Evolutionary conservation across 192 early-diverging fungal species (phyloP).

Genomic region (Lobulomyces angularis): DNA sequence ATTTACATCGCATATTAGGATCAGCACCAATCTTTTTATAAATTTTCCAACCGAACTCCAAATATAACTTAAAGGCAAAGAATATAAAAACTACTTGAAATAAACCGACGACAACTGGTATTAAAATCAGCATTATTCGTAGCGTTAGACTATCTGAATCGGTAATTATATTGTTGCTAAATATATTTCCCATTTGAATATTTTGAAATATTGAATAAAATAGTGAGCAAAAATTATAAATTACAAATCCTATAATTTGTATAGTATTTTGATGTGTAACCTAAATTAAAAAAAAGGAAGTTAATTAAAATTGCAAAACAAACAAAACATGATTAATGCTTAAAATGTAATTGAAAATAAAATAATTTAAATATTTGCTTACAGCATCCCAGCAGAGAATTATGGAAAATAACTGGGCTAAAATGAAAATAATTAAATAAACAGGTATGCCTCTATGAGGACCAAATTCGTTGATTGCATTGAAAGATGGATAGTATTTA

Average conservation of each 20-base stretch:
- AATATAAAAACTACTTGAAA: slow-evolving; percentile 32
- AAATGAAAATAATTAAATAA: slow-evolving; percentile 78
- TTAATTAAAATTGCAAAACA: no score
- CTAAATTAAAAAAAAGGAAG: slow-evolving; percentile 15
- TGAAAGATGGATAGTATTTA: slow-evolving; percentile 13
- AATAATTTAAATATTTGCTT: slow-evolving; percentile 16
- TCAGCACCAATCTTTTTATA: slow-evolving; percentile 77
- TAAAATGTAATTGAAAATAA: slow-evolving; percentile 6
- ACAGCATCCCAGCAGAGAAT: slow-evolving; percentile 77
- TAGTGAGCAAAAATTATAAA: slow-evolving; percentile 56
- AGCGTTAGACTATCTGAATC: background rate
- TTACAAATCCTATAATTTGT: slow-evolving; percentile 64
- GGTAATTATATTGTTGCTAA: slow-evolving; percentile 6
- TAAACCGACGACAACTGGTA: slow-evolving; percentile 41
- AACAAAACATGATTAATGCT: no score
- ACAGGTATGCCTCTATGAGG: slow-evolving; percentile 59
- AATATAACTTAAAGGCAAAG: slow-evolving; percentile 48
- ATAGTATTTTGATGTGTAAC: slow-evolving; percentile 87
- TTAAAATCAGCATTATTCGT: slow-evolving; percentile 25
- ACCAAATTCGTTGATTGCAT: slow-evolving; percentile 6
- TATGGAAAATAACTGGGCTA: slow-evolving; percentile 74
- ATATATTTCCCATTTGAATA: slow-evolving; percentile 33
- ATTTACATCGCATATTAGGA: slow-evolving; percentile 58
- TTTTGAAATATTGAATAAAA: slow-evolving; percentile 60
- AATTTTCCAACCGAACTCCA: slow-evolving; percentile 73